These are phyloP conservation scores for Sporothrix pseudoabietina DNA, from an alignment of 2,329 filamentous ascomycete species.

Conservation along the genomic window DNA sequence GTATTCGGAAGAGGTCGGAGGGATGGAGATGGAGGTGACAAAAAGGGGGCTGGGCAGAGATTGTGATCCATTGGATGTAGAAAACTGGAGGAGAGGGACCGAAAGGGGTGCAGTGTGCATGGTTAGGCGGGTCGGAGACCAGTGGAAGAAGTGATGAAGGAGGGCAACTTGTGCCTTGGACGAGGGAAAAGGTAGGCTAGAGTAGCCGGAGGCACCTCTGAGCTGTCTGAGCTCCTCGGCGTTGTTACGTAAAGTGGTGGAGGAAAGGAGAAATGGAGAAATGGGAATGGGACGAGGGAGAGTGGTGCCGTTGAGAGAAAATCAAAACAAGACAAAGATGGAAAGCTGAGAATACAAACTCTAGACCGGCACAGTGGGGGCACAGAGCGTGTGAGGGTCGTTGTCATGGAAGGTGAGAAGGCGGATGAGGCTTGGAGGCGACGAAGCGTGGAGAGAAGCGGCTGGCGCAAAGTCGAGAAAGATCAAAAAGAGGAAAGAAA, in stretches of 20 bases:
- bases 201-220: not conserved
- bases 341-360: not conserved
- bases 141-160: not conserved
- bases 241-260: slow-evolving; percentile 22
- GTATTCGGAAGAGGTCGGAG: slow-evolving; percentile 9
- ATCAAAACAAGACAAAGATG: not conserved
- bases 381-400: not conserved
- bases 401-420: not conserved
- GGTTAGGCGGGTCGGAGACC: slow-evolving; percentile 1
- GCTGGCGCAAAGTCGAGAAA: slow-evolving; percentile 3
- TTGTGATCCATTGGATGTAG: not conserved
- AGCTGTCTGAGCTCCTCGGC: not conserved
- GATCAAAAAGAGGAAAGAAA: slow-evolving; percentile 17
- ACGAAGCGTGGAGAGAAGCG: not conserved
- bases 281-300: not conserved
- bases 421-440: not conserved
- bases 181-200: not conserved
- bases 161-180: not conserved
- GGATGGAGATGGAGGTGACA: not conserved
- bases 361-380: not conserved
- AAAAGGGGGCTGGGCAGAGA: not conserved
- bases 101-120: not conserved
- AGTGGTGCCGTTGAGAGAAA: not conserved
- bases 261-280: not conserved
- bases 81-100: not conserved